These are phyloP conservation scores for Debaryomycetaceae sp. DNA, from an alignment of 1,139 yeast genomes.

Conservation along the genomic window DNA sequence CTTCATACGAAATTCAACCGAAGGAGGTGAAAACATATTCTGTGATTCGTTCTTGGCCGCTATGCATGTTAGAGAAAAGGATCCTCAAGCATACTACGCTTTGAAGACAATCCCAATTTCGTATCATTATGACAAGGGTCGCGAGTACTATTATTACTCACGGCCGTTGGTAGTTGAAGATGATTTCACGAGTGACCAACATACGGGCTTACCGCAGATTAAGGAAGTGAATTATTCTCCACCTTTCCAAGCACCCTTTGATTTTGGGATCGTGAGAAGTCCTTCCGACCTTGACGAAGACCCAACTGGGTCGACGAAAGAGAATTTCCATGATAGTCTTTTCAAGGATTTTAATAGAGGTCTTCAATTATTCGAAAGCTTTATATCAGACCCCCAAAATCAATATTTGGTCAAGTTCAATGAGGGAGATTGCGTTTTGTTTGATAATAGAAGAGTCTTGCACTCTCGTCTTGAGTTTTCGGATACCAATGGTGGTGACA, in stretches of 20 bases:
- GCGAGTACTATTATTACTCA: conserved; percentile 60
- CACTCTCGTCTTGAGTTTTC: conserved; percentile 68
- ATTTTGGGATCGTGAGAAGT: conserved; percentile 43
- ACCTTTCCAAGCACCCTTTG: conserved; percentile 82
- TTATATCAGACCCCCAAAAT: conserved; percentile 52
- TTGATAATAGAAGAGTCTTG: conserved; percentile 69
- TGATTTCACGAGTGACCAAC: conserved; percentile 21
- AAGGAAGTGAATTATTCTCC: conserved; percentile 74
- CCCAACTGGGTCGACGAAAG: conserved; percentile 1
- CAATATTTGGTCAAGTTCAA: conserved; percentile 55
- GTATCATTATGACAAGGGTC: conserved; percentile 65
- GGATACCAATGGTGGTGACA: conserved; percentile 46
- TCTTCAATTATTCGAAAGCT: conserved; percentile 54
- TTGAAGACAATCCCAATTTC: conserved; percentile 63
- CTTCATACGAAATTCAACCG: conserved; percentile 57
- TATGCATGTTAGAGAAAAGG: conserved; percentile 46
- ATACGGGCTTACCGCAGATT: conserved; percentile 36
- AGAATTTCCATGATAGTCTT: conserved; percentile 22
- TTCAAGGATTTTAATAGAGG: conserved; percentile 62
- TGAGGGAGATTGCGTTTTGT: conserved; percentile 65
- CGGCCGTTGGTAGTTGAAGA: conserved; percentile 68
- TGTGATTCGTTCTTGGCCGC: conserved; percentile 77
- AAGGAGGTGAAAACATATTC: conserved; percentile 71
- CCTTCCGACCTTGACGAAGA: conserved; percentile 14
- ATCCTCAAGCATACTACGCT: conserved; percentile 64